Evolutionary conservation across 768 basidiomycete genomes (phyloP), one percentile per base, ranked within the genome.

Genomic region (Tephrocybe sp.): DNA sequence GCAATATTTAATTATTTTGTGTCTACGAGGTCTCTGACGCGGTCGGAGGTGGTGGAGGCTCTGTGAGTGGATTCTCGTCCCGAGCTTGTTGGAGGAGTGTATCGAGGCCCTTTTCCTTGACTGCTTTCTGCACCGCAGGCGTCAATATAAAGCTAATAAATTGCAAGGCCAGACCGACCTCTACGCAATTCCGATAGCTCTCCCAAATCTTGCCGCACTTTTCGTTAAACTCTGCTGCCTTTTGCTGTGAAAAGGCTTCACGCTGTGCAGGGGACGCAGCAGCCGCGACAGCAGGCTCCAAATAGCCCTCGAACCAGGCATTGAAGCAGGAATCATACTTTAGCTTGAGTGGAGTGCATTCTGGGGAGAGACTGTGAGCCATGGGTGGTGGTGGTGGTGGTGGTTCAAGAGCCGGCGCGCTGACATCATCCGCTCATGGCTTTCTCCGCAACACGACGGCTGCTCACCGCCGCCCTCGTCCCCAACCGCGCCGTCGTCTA

Each of bases 281-380:
- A 13, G 69, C 68, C 12, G 74, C 67, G 15, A 86, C 73, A 9
- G 82, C 84, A 8, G 93, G 93, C 61, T 93, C 88, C 19, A 97
- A 82, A 65, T 97, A 99, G 10, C 91, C 92, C 66, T 97, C 94
- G 58, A 99, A 94, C 95, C 94, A 97, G 7, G 88, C 82, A 61
- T 97, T 97, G 73, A 98, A 98, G 74, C 94, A 98, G 0, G 88
- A 74, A 67, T 98, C 94, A 64, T 97, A 98, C 47, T 82, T 71
- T 45, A 83, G 82, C 67, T 98, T 97, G 50, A 95, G 76, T 0
- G 89, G 86, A 4, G 94, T 97, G 69, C 95, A 98, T 72, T 84
- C 79, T 8, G 81, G 71, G 1, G 88, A 82, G 19, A 97, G 79
- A 49, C 91, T 94, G 53, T 84, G 76, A 0, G 91, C 84, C 90